Percentiles rank a stretch among this genome's conserved stretches.
phyloP scores from a whole-genome alignment of 2,329 filamentous ascomycete species.

The Cercospora sp. region DNA sequence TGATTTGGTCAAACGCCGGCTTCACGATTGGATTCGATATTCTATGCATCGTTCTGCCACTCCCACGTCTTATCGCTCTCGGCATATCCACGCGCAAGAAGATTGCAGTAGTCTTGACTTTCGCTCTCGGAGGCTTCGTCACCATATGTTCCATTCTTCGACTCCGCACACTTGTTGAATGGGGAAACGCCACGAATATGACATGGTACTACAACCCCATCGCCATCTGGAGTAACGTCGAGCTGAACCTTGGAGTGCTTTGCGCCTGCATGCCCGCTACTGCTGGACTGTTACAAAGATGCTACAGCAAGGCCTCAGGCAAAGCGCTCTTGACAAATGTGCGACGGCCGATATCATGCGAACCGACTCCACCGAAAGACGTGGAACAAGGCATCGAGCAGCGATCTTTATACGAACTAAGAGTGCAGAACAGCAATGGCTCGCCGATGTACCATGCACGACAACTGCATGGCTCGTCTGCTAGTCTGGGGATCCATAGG shows the following conservation, averaged over 20 bases:
- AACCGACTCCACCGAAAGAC: conserved; percentile 10
- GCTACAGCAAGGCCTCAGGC: conserved; percentile 19
- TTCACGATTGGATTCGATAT: conserved; percentile 30
- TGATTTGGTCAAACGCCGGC: conserved; percentile 24
- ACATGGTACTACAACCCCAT: conserved; percentile 28
- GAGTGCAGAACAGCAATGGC: conserved; percentile 6
- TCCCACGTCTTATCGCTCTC: conserved; percentile 24
- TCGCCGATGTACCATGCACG: conserved; percentile 6
- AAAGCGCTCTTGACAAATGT: conserved; percentile 19
- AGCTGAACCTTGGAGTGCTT: conserved; percentile 28
- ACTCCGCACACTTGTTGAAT: conserved; percentile 21
- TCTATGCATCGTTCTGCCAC: conserved; percentile 26
- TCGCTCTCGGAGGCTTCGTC: conserved; percentile 29
- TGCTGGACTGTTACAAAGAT: conserved; percentile 24
- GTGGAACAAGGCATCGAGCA: conserved; percentile 11
- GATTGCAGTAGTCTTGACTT: conserved; percentile 26
- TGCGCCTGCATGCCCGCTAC: conserved; percentile 31
- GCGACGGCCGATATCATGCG: neutral
- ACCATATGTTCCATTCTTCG: conserved; percentile 29
- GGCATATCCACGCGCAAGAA: conserved; percentile 26
- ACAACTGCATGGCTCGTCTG: conserved; percentile 2
- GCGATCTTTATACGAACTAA: conserved; percentile 13
- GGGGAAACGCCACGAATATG: conserved; percentile 21
- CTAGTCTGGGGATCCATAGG: neutral
- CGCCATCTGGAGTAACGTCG: conserved; percentile 27